Base-by-base conservation (phyloP, 345 rosid species). In the Streptanthus diversifolius region DNA sequence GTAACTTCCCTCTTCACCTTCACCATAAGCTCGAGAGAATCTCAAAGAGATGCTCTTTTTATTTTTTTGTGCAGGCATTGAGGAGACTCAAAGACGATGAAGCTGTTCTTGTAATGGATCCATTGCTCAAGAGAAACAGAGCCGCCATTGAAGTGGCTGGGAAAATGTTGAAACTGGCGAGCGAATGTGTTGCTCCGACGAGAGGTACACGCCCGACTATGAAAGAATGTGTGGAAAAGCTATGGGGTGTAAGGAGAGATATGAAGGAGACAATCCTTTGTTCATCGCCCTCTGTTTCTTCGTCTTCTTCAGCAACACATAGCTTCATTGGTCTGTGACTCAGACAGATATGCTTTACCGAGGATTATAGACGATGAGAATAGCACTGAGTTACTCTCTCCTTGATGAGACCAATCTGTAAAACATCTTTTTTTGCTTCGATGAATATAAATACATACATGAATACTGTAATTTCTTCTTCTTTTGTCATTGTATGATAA, bases 241-340 rank as follows among this genome's bases (percentile, higher is more conserved):
- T 93, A 35, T 93, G 98, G 98, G 82, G 53, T 44, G 80, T 86
- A 21, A 84, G 98, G 27, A 91, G 79, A 80, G 85, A 85, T 19
- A 77, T 80, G 36, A 82, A 81, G 66, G 92, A 88, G 54, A 80
- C 47, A 8, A 35, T 72, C 39, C 7, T 73, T 8, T 33, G 76
- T 37, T 69, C 86, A 57, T 69, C 83, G 7, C 22, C 85, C 7
- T 78, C 85, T 19, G 47, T 83, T 67, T 81, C 87, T 72, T 71
- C 73, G 1, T 66, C 66, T 52, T 71, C 76, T 7, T 77, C 80
- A 57, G 55, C 68, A 6, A 49, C 71, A 27, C 71, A 63, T 8
- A 70, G 75, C 79, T 63, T 76, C 24, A 1, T 41, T 22, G 76
- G 63, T 19, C 72, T n/a, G 71, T 62, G 76, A 63, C 0, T 77